phyloP scores from a whole-genome alignment of 2,329 filamentous ascomycete genomes.

The Pleurostoma richardsiae region DNA sequence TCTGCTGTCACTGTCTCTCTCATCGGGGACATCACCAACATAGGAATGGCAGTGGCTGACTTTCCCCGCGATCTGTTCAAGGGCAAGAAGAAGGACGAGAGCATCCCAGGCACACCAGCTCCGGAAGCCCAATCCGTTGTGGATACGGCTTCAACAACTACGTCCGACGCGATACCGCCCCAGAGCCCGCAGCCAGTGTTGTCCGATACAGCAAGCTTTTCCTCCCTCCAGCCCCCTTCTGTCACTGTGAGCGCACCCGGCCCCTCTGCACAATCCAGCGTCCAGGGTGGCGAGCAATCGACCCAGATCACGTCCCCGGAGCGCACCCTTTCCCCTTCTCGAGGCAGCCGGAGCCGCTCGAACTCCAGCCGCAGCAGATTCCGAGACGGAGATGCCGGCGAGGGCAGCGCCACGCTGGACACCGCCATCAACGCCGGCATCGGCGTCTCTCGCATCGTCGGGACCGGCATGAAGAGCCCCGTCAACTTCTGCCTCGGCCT shows the following conservation, averaged over 20 bases:
- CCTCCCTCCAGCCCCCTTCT: slow-evolving; percentile 1
- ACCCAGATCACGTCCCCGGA: neutral
- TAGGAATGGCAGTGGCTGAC: slow-evolving; percentile 80
- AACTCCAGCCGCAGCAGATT: neutral
- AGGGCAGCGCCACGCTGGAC: slow-evolving; percentile 32
- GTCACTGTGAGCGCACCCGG: neutral
- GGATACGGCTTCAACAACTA: slow-evolving; percentile 1
- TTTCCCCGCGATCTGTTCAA: slow-evolving; percentile 55
- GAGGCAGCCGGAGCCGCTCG: neutral
- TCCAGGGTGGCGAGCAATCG: neutral
- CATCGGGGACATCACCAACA: slow-evolving; percentile 74
- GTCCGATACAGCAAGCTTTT: slow-evolving; percentile 3
- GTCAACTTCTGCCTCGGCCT: slow-evolving; percentile 81
- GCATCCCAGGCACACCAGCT: neutral
- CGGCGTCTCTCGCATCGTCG: slow-evolving; percentile 66
- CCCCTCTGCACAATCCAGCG: slow-evolving; percentile 1
- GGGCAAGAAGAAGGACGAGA: slow-evolving; percentile 11
- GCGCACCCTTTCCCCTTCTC: neutral
- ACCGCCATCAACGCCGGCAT: slow-evolving; percentile 61
- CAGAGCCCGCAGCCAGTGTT: neutral
- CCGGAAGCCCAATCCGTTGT: neutral
- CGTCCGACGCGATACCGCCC: neutral
- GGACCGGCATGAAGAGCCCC: slow-evolving; percentile 71
- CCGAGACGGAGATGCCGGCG: too few species aligned
- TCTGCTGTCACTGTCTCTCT: slow-evolving; percentile 72